Conservation (phyloP, 495 filamentous ascomycete genomes). For the Parathielavia hyrcaniae region DNA sequence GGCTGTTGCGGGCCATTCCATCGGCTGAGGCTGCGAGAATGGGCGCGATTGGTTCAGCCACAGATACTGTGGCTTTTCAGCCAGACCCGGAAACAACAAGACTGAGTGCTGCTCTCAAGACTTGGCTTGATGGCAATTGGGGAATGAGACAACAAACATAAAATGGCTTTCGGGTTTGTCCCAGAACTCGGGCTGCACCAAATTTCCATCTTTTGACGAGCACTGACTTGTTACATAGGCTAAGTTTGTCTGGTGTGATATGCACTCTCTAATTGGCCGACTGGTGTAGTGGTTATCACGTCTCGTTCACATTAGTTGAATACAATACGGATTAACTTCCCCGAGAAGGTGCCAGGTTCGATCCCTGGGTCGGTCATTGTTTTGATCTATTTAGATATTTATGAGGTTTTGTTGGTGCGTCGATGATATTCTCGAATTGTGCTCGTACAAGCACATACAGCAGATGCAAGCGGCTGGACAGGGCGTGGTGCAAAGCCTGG, state of each 20-base stretch:
- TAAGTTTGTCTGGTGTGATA: too few species aligned
- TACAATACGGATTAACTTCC: slow-evolving; percentile 5
- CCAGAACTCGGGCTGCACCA: too few species aligned
- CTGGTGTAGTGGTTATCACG: slow-evolving; percentile 25
- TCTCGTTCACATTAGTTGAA: slow-evolving; percentile 19
- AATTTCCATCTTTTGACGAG: too few species aligned
- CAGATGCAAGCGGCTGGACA: slow-evolving; percentile 47
- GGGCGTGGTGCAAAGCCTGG: slow-evolving; percentile 37
- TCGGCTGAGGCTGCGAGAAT: background rate
- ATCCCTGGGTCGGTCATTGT: slow-evolving; percentile 21
- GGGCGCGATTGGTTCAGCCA: background rate
- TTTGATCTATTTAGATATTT: slow-evolving; percentile 6
- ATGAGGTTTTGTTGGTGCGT: too few species aligned
- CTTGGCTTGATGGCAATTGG: too few species aligned
- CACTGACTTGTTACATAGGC: too few species aligned
- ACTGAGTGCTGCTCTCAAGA: too few species aligned
- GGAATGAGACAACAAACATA: too few species aligned
- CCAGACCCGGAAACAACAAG: too few species aligned
- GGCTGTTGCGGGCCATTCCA: background rate
- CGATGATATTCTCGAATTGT: too few species aligned
- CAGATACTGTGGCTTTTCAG: background rate
- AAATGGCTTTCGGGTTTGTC: too few species aligned
- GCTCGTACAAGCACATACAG: slow-evolving; percentile 53
- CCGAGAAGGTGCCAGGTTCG: slow-evolving; percentile 23
- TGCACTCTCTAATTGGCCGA: slow-evolving; percentile 2